A percentile compares a stretch with the other conserved stretches of the same genome.
Evolutionary conservation across 2,329 filamentous ascomycete species (phyloP).

Genomic region (Pyrenochaeta sp.): DNA sequence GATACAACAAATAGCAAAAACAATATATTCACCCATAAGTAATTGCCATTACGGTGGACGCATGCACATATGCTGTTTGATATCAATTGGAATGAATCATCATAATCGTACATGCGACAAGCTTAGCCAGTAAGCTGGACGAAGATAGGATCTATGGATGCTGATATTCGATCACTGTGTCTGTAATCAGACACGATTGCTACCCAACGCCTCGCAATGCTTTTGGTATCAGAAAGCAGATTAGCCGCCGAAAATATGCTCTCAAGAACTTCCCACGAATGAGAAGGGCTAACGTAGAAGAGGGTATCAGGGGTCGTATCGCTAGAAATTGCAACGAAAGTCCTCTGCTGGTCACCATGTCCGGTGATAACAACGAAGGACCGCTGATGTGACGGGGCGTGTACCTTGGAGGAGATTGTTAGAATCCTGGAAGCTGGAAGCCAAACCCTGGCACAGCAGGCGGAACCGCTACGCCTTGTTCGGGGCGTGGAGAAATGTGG

Average conservation of each 20-base stretch:
- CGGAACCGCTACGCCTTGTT: conserved; percentile 59
- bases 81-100: neutral
- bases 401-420: conserved; percentile 7
- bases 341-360: neutral
- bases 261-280: neutral
- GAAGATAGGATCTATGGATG: neutral
- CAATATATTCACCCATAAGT: neutral
- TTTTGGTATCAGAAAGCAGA: conserved; percentile 7
- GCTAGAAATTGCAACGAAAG: neutral
- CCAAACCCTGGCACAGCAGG: conserved; percentile 65
- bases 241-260: conserved; percentile 1
- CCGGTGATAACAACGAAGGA: neutral
- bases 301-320: neutral
- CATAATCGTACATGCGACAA: conserved; percentile 5
- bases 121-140: neutral
- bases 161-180: neutral
- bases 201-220: conserved; percentile 34
- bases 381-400: neutral
- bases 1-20: neutral
- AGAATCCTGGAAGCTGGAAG: conserved; percentile 54
- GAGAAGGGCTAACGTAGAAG: neutral
- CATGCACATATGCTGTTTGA: neutral
- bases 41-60: neutral
- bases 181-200: neutral
- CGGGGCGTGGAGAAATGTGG: conserved; percentile 44